Evolutionary conservation across 108 stramenopile species (phyloP), one percentile per base, ranked within the genome.

Genomic region (Licmophora abbreviata): DNA sequence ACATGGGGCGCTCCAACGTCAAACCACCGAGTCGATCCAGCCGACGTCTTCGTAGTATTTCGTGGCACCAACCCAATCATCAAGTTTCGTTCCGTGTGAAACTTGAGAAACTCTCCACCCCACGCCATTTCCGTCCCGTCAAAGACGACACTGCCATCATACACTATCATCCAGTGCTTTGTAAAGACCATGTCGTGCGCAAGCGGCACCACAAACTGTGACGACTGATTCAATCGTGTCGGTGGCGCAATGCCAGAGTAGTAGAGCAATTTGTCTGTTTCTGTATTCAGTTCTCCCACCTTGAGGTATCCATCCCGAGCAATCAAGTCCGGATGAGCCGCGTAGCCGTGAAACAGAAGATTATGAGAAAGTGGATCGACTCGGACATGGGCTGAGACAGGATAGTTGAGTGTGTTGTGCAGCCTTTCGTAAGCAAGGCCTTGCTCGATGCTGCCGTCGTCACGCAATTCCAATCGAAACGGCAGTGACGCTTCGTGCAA

Each of bases 81-180:
- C 43, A 44, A 44, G 17, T 44, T 44, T 8, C 7, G 8, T 8
- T 44, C 12, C 17, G 15, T 8, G 8, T 44, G 15, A n/a, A n/a
- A 44, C 8, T n/a, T 44, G 22, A 44, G 22, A 44, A 44, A n/a
- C 15, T 44, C 22, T 21, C 22, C 22, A 17, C 43, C 43, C 15
- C 22, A n/a, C 15, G 22, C 15, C 22, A 44, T 44, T 21, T 44
- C 22, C 8, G 43, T 15, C 41, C 41, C 3, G 28, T 62, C 30
- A 24, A 71, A 71, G 35, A 67, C 65, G 9, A 71, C 70, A 45
- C 58, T 61, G 36, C 58, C 62, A 25, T 71, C 70, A 59, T 65
- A 71, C 4, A 71, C 57, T 4, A 71, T 29, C 3, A 71, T 71
- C 24, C 49, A 71, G 20, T 57, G 50, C 10, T 67, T 44, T 4